Evolutionary conservation across 2,329 filamentous ascomycete species (phyloP).

Genomic region (Dactylellina haptotyla): DNA sequence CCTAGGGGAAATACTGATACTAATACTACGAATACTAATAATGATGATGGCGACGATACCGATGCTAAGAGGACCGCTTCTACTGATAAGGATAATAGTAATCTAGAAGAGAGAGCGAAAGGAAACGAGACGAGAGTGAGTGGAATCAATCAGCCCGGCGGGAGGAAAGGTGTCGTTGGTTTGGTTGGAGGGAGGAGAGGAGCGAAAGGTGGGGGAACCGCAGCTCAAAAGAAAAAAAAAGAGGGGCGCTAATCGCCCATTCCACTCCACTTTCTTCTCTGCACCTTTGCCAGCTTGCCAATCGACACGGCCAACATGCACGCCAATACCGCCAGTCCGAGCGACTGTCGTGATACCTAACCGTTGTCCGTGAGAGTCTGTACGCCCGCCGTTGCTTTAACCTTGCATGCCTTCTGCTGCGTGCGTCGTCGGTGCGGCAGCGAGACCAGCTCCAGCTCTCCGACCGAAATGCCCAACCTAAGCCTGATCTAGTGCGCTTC

Average conservation of each 20-base stretch:
- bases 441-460: conserved; percentile 22
- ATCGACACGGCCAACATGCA: background rate
- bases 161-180: too few species aligned
- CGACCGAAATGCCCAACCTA: conserved; percentile 1
- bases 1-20: too few species aligned
- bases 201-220: background rate
- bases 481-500: conserved; percentile 10
- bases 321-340: too few species aligned
- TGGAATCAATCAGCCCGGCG: too few species aligned
- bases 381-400: conserved; percentile 3
- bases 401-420: background rate
- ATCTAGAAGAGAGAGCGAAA: background rate
- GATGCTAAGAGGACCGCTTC: background rate
- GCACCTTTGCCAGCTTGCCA: too few species aligned
- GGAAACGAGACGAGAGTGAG: background rate
- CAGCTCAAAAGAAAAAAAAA: too few species aligned
- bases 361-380: too few species aligned
- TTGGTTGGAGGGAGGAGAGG: background rate
- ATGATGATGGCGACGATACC: too few species aligned
- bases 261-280: too few species aligned
- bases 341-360: too few species aligned
- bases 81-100: background rate
- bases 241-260: too few species aligned
- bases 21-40: too few species aligned
- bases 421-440: conserved; percentile 30